Percentiles rank a stretch among this genome's conserved stretches.
These are phyloP conservation scores for Oryza meyeriana DNA, from an alignment of 176 grass and related monocot genomes.

Conservation along the genomic window DNA sequence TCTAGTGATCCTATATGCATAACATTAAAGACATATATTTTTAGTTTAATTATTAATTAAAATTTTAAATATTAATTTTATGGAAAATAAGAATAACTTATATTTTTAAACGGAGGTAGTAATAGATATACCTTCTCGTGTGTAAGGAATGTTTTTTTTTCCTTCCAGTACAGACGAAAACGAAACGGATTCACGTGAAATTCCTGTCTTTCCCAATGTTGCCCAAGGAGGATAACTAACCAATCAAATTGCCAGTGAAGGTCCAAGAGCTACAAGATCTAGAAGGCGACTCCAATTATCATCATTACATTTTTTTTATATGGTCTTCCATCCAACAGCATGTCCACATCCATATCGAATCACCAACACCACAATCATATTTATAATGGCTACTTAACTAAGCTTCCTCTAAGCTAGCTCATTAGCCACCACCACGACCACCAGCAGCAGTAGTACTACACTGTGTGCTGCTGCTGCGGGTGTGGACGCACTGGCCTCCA, in stretches of 20 bases:
- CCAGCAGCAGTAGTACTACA: neutral
- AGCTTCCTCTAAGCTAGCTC: slow-evolving; percentile 14
- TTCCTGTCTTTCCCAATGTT: neutral
- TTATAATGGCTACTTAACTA: slow-evolving; percentile 32
- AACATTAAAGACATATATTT: too few species aligned
- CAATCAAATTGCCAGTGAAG: neutral
- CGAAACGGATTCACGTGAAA: neutral
- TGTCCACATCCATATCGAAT: slow-evolving; percentile 25
- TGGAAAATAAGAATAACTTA: too few species aligned
- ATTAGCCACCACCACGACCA: neutral
- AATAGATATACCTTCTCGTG: too few species aligned
- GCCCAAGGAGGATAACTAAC: neutral
- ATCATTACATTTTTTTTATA: slow-evolving; percentile 3
- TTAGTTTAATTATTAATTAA: too few species aligned
- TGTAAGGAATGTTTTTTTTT: too few species aligned
- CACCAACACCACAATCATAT: neutral
- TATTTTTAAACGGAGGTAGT: too few species aligned
- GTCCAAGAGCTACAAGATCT: slow-evolving; percentile 17
- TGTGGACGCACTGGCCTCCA: slow-evolving; percentile 45
- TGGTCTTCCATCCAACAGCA: slow-evolving; percentile 18
- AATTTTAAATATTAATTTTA: too few species aligned
- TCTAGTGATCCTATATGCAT: too few species aligned
- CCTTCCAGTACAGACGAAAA: neutral
- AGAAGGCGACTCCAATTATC: slow-evolving; percentile 1
- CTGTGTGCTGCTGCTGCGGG: neutral